Base-by-base conservation (phyloP, 176 grass and related monocot species). In the Musa acuminata region DNA sequence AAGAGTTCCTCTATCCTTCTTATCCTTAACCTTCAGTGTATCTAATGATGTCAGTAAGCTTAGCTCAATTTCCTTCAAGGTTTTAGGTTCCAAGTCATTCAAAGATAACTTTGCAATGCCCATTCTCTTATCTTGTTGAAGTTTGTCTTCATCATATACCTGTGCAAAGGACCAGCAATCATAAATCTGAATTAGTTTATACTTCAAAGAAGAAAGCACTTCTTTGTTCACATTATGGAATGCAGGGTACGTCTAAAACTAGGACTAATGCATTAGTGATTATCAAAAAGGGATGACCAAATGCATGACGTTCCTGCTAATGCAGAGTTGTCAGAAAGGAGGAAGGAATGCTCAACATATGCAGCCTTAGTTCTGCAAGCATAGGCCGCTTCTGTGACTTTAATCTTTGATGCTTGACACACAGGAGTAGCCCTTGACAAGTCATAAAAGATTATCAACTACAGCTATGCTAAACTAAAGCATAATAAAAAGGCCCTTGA, bases 11-110 rank as follows among this genome's bases (percentile, higher is more conserved):
- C 95, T 83, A 73, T 99, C 95, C 84, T 94, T 94, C 86, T 91
- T 99, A 80, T 99, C 90, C 89, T 94, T 99, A 49, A 94, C 88
- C 86, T 99, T 99, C 64, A 89, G 86, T 43, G 90, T 94, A 85
- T 94, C 95, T 24, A 99, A 91, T 49, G 88, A 99, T 65, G 95
- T 69, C 48, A 99, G 84, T 72, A 99, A 83, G 59, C 86, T 87
- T 78, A 99, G 76, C 67, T 87, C 85, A 62, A 99, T 74, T 82
- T 99, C 95, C 83, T 83, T 87, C 64, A 55, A 13, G 8, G 69
- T 67, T 63, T 80, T 83, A 51, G 82, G 82, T 73, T 75, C 82
- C 72, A 99, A 84, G 75, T 87, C 84, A 72, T 64, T 78, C 51
- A 94, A 84, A 17, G 86, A 67, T 76, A 94, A 82, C 73, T 90